Base-by-base conservation (phyloP, 73 alveolate species). In the Paramecium sexaurelia region DNA sequence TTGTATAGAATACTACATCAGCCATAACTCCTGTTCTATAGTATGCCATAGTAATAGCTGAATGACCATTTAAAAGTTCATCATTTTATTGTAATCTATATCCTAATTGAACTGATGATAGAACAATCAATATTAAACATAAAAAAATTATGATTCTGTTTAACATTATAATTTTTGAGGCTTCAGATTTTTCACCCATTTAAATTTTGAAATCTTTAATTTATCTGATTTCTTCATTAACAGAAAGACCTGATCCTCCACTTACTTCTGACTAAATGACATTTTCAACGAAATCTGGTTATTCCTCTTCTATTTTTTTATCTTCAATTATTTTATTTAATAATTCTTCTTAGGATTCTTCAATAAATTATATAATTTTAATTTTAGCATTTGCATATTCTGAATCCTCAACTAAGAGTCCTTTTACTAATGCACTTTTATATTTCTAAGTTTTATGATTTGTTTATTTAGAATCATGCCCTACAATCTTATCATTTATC, bases 161-260 rank as follows among this genome's bases (percentile, higher is more conserved):
- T 33, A 73, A 39, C 19, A 73, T 2, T 8, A 73, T 39, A 36
- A 73, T 39, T 36, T 73, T 73, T 29, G 55, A 27, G 5, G 87
- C 87, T 19, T 73, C 87, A 5, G 87, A 33, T 36, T 73, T 86
- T 67, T 86, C 93, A 0, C 87, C 83, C 61, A 86, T 86, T 13
- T 61, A 41, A 1, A 75, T 39, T 37, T 86, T 86, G 19, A 86
- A 86, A 17, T 86, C 93, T 86, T 86, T 86, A 3, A 86, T 32
- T 17, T 86, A 57, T 61, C 93, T 56, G 29, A 56, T 41, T 86
- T 86, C 93, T 27, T 86, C 93, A 67, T 86, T 86, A 5, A 86
- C 93, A 19, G 93, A 86, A 1, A 78, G 37, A 29, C 83, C 83
- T 1, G 56, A 55, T 3, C 66, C 87, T 33, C 61, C 87, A 73